Conservation (phyloP, 345 rosid species). For the Acer saccharum region DNA sequence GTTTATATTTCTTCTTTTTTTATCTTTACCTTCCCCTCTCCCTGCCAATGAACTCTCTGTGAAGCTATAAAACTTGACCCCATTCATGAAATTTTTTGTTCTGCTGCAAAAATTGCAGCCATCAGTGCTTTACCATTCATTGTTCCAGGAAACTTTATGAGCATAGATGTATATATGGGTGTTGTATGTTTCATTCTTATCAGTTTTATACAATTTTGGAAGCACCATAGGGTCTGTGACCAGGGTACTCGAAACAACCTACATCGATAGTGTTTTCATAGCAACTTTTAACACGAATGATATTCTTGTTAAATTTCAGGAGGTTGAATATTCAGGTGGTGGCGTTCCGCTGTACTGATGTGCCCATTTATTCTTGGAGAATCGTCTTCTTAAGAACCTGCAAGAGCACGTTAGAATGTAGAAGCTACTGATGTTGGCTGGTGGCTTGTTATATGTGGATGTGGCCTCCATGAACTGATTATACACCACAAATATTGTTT, state of each 20-base stretch:
- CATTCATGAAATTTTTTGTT: not conserved
- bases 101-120: not conserved
- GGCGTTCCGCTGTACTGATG: constrained; percentile 55
- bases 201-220: not conserved
- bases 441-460: not conserved
- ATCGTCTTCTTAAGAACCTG: not conserved
- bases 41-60: not conserved
- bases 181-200: not conserved
- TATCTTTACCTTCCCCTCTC: not conserved
- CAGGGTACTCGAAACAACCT: not conserved
- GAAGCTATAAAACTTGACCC: constrained; percentile 3
- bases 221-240: not conserved
- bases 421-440: constrained; percentile 2
- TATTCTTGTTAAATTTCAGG: constrained; percentile 52
- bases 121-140: not conserved
- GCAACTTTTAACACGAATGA: constrained; percentile 3
- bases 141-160: not conserved
- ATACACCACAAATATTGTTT: not conserved
- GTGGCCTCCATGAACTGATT: not conserved
- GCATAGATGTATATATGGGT: not conserved
- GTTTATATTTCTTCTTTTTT: constrained; percentile 33
- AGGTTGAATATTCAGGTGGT: constrained; percentile 93
- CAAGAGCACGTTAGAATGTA: not conserved
- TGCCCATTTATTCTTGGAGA: not conserved
- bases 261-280: not conserved